A percentile compares a stretch with the other conserved stretches of the same genome.
Conservation (phyloP, 306 rosid genomes). For the Malus sylvestris region DNA sequence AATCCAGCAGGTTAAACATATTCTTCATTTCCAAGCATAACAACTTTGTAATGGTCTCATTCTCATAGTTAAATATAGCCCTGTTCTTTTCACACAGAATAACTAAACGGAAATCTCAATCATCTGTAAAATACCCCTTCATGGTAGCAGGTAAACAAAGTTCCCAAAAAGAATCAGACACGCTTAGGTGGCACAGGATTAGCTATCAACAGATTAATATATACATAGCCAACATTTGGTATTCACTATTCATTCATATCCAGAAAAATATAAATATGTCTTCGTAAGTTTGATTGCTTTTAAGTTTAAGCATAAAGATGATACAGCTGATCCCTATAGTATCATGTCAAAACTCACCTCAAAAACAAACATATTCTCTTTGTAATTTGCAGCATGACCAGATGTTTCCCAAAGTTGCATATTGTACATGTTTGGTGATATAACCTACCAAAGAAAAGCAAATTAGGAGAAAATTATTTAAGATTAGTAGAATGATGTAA, state of each 20-base stretch:
- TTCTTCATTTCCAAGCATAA: not conserved
- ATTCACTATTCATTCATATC: not conserved
- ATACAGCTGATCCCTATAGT: not conserved
- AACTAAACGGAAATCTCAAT: not conserved
- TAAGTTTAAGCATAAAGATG: not conserved
- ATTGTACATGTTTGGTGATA: slow-evolving; percentile 87
- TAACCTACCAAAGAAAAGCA: slow-evolving; percentile 51
- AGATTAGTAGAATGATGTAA: not conserved
- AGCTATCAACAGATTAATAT: not conserved
- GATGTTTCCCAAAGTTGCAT: slow-evolving; percentile 95
- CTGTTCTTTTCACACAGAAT: not conserved
- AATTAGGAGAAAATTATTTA: slow-evolving; percentile 5
- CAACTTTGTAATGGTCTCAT: not conserved
- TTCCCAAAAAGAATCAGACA: not conserved
- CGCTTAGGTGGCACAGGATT: not conserved
- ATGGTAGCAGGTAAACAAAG: not conserved
- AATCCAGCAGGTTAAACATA: not conserved
- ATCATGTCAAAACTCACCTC: slow-evolving; percentile 48
- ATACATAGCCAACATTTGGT: not conserved
- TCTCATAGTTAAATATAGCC: not conserved
- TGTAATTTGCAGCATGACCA: slow-evolving; percentile 94
- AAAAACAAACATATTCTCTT: slow-evolving; percentile 82
- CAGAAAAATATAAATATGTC: not conserved
- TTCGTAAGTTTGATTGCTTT: not conserved
- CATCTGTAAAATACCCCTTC: not conserved